Evolutionary conservation across 140 eudicot genomes (phyloP).

Genomic region (Erigeron philadelphicus): DNA sequence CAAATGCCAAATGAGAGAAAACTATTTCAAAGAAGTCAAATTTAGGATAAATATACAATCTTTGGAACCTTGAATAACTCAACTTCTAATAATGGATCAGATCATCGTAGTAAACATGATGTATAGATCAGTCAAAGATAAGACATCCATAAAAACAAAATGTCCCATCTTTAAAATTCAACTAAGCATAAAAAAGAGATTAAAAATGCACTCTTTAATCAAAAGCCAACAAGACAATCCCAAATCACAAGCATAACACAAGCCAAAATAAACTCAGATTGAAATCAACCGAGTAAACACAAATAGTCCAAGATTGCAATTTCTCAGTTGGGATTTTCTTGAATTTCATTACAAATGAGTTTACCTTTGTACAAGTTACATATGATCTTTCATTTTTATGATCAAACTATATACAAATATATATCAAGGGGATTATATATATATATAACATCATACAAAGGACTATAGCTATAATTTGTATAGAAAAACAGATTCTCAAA

Average conservation of each 20-base stretch:
- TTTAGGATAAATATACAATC: too few species aligned
- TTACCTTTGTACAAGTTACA: constrained; percentile 7
- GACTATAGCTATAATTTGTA: not conserved
- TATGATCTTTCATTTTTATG: constrained; percentile 10
- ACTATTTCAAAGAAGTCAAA: too few species aligned
- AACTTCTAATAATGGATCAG: not conserved
- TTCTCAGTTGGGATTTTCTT: not conserved
- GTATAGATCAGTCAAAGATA: too few species aligned
- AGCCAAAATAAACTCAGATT: constrained; percentile 8
- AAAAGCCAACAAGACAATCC: not conserved
- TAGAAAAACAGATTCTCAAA: not conserved
- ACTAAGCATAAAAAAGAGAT: not conserved
- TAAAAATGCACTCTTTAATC: constrained; percentile 13
- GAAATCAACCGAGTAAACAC: not conserved
- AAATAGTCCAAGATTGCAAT: constrained; percentile 14
- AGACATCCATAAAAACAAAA: not conserved
- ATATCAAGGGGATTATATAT: not conserved
- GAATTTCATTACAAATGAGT: not conserved
- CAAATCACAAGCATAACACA: constrained; percentile 12
- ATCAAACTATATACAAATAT: not conserved
- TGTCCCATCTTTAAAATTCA: not conserved
- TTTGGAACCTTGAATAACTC: too few species aligned
- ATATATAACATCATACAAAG: too few species aligned
- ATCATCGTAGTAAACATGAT: too few species aligned
- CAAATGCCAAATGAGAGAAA: too few species aligned